Evolutionary conservation across 2,329 filamentous ascomycete genomes (phyloP).

Genomic region (Hirsutella minnesotensis): DNA sequence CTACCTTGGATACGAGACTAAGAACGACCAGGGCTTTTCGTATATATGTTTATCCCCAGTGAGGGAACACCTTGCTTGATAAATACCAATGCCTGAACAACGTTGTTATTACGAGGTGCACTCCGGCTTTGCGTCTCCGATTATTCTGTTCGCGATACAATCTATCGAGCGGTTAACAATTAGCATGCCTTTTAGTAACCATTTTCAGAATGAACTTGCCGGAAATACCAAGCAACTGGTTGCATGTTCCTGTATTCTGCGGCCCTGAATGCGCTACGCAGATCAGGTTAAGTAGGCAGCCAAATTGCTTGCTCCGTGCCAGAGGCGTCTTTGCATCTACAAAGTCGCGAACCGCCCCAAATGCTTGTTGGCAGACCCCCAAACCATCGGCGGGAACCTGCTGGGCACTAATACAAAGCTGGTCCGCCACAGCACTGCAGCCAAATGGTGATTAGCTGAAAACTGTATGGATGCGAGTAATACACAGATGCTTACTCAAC

Average conservation of each 20-base stretch:
- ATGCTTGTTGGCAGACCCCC: neutral
- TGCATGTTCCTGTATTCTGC: neutral
- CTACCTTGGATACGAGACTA: too few relatives aligned
- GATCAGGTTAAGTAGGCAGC: neutral
- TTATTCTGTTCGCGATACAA: neutral
- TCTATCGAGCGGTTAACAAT: neutral
- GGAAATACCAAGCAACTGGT: neutral
- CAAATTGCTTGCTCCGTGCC: neutral
- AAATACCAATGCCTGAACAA: neutral
- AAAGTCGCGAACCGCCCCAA: neutral
- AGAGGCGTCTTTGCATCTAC: neutral
- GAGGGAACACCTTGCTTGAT: too few relatives aligned
- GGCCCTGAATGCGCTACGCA: neutral
- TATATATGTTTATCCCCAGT: too few relatives aligned
- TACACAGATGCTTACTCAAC: neutral
- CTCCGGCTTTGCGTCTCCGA: neutral
- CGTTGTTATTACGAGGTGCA: neutral
- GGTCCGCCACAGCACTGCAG: neutral
- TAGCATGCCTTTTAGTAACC: neutral
- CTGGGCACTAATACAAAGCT: neutral
- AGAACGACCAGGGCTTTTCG: too few relatives aligned
- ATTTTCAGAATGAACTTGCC: neutral
- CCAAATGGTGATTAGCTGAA: neutral
- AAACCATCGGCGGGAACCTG: neutral
- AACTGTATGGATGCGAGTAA: neutral